These are phyloP conservation scores for Immersiella caudata DNA, from an alignment of 495 filamentous ascomycete species.

Conservation along the genomic window DNA sequence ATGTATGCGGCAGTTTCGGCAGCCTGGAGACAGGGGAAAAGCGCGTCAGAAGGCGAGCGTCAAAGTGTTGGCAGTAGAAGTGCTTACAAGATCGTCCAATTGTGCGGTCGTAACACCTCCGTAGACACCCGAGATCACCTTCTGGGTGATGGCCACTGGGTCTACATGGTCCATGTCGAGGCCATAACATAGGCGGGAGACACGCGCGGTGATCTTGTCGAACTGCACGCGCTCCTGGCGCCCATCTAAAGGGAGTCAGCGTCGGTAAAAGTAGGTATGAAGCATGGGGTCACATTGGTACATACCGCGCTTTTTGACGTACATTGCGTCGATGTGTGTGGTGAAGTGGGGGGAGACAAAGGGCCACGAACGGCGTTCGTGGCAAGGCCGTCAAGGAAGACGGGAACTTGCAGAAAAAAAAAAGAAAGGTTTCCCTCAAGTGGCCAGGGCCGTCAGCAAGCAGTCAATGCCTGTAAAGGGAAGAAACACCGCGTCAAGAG, in stretches of 20 bases:
- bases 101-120: conserved; percentile 95
- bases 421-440: conserved; percentile 7
- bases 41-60: background rate
- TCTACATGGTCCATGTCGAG: conserved; percentile 96
- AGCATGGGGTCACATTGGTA: conserved; percentile 16
- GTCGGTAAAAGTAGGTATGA: conserved; percentile 8
- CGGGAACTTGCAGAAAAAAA: conserved; percentile 10
- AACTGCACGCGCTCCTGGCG: conserved; percentile 99
- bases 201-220: conserved; percentile 99
- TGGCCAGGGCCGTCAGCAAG: conserved; percentile 14
- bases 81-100: conserved; percentile 89
- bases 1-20: conserved; percentile 99
- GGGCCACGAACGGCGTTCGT: conserved; percentile 17
- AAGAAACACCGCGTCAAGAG: background rate
- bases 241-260: conserved; percentile 66
- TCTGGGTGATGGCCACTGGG: conserved; percentile 96
- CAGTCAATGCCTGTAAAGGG: conserved; percentile 17
- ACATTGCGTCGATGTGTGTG: conserved; percentile 48
- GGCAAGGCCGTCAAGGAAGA: background rate
- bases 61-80: background rate
- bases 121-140: conserved; percentile 99
- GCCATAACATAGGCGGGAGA: conserved; percentile 95
- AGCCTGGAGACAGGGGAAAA: conserved; percentile 60
- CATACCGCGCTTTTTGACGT: conserved; percentile 63
- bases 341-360: conserved; percentile 19